A percentile compares a stretch with the other conserved stretches of the same genome.
Conservation (phyloP, 1,284 basidiomycete species). For the Taiwanofungus camphoratus region DNA sequence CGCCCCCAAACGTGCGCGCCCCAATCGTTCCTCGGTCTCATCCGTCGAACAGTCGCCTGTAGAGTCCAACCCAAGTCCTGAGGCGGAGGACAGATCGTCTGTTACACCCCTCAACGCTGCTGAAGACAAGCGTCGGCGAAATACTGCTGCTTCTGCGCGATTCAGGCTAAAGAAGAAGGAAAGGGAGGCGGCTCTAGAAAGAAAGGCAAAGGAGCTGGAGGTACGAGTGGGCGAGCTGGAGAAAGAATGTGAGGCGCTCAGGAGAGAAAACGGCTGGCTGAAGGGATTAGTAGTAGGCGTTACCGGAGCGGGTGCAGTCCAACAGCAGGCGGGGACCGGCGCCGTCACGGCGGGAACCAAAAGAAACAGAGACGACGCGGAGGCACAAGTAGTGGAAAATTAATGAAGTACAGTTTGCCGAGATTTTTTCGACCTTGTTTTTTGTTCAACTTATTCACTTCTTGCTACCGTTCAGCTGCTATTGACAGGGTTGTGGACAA, state of each 20-base stretch:
- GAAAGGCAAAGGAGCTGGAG: slow-evolving; percentile 87
- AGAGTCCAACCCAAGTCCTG: slow-evolving; percentile 21
- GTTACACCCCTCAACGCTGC: slow-evolving; percentile 38
- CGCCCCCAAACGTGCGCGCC: slow-evolving; percentile 49
- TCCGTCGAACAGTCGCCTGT: slow-evolving; percentile 19
- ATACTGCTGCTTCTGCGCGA: slow-evolving; percentile 95
- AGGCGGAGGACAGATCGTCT: slow-evolving; percentile 28
- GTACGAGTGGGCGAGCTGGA: slow-evolving; percentile 77
- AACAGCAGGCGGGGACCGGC: slow-evolving; percentile 18
- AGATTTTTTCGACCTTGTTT: too few species aligned
- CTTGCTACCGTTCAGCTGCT: too few species aligned
- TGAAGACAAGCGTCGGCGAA: slow-evolving; percentile 91
- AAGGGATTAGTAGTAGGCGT: slow-evolving; percentile 91
- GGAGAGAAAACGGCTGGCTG: slow-evolving; percentile 93
- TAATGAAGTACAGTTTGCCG: too few species aligned
- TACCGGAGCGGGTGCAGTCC: slow-evolving; percentile 52
- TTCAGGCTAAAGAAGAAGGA: slow-evolving; percentile 99
- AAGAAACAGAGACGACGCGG: slow-evolving; percentile 8
- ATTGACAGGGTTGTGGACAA: too few species aligned
- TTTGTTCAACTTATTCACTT: too few species aligned
- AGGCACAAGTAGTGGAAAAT: not conserved
- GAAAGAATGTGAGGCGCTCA: slow-evolving; percentile 85
- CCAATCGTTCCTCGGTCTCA: slow-evolving; percentile 44
- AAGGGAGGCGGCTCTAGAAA: slow-evolving; percentile 89
- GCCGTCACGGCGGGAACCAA: slow-evolving; percentile 5